These are phyloP conservation scores for Pyronema omphalodes DNA, from an alignment of 495 filamentous ascomycete genomes.

Conservation along the genomic window DNA sequence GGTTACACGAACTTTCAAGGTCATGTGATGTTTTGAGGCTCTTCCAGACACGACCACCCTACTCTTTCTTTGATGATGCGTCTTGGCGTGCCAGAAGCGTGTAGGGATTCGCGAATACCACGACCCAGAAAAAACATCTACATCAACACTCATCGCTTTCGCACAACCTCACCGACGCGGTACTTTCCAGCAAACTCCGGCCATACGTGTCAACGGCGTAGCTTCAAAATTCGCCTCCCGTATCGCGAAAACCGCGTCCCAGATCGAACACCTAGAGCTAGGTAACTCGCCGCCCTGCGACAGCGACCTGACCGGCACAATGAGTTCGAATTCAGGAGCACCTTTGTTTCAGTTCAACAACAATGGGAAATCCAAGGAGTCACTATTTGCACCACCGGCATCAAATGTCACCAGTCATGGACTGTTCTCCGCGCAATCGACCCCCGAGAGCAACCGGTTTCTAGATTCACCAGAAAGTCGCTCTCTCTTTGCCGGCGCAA, in stretches of 20 bases:
- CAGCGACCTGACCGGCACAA: not conserved
- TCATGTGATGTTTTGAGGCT: not conserved
- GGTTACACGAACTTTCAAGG: too few relatives aligned
- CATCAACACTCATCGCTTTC: not conserved
- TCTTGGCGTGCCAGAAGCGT: not conserved
- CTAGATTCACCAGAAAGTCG: not conserved
- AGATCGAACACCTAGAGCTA: too few relatives aligned
- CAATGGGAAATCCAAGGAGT: not conserved
- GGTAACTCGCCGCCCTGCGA: too few relatives aligned
- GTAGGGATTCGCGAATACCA: not conserved
- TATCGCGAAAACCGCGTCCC: too few relatives aligned
- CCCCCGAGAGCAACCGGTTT: not conserved
- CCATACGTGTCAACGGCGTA: too few relatives aligned
- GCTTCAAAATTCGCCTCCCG: too few relatives aligned
- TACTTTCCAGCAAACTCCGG: not conserved
- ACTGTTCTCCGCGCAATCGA: conserved; percentile 13
- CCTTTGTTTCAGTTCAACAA: not conserved
- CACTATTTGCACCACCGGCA: conserved; percentile 10
- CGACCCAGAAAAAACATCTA: not conserved
- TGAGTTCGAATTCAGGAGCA: not conserved
- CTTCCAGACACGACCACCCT: not conserved
- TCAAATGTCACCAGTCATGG: conserved; percentile 15
- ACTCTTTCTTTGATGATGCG: not conserved
- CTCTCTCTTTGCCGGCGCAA: conserved; percentile 18
- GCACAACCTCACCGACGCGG: not conserved